Conservation (phyloP, 768 basidiomycete species). For the Holtermanniella nyarrowii region DNA sequence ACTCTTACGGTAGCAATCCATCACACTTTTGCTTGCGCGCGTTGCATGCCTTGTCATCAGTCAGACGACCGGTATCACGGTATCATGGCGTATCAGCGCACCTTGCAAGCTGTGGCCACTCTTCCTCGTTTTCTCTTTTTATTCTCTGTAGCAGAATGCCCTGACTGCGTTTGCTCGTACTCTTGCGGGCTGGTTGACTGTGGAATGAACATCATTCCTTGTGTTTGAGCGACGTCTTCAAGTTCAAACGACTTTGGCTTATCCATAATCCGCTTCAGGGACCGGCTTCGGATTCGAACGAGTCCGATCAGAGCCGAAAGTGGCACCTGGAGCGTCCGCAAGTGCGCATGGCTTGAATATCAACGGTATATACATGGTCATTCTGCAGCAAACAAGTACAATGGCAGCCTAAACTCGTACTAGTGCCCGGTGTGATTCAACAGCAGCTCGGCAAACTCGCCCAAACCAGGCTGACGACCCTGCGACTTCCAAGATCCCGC, state of each 20-base stretch:
- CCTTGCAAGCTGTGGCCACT: not conserved
- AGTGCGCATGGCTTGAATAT: too few relatives aligned
- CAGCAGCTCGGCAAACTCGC: slow-evolving; percentile 37
- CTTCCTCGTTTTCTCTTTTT: not conserved
- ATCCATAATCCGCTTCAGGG: too few relatives aligned
- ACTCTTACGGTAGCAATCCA: not conserved
- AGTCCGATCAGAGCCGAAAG: too few relatives aligned
- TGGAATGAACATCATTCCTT: not conserved
- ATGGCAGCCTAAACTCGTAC: too few relatives aligned
- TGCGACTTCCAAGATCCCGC: slow-evolving; percentile 6
- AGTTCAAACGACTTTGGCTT: not conserved
- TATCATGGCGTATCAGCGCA: not conserved
- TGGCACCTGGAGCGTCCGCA: too few relatives aligned
- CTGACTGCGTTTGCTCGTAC: too few relatives aligned
- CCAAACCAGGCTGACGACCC: slow-evolving; percentile 19
- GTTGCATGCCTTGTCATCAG: not conserved
- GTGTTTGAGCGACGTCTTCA: not conserved
- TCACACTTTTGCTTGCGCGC: not conserved
- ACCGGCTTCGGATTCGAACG: too few relatives aligned
- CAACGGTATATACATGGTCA: too few relatives aligned
- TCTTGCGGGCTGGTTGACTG: not conserved
- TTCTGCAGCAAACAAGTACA: too few relatives aligned
- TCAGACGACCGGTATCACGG: too few relatives aligned
- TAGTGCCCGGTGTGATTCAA: too few relatives aligned
- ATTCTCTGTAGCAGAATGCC: too few relatives aligned